Evolutionary conservation across 83 land plant genomes (phyloP).

Genomic region (Larix sibirica): DNA sequence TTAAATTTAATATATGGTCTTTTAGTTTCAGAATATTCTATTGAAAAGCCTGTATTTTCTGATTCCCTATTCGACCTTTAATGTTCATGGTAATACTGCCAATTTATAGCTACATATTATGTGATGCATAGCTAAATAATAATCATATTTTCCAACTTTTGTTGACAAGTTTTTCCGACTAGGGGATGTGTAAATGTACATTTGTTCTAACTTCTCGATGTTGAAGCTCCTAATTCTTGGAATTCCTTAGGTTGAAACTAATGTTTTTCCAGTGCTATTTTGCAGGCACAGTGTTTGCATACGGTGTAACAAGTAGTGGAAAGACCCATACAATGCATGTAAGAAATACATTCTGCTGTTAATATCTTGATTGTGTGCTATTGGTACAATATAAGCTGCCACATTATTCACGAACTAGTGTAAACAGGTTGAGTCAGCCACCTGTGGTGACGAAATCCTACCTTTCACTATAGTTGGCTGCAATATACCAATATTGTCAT

Average conservation of each 20-base stretch:
- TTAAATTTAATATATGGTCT: neutral
- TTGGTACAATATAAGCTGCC: neutral
- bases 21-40: no score
- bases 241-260: neutral
- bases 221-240: neutral
- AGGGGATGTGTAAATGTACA: neutral
- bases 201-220: neutral
- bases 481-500: slow-evolving; percentile 1
- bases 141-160: neutral
- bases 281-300: slow-evolving; percentile 86
- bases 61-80: neutral
- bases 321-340: slow-evolving; percentile 95
- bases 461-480: neutral
- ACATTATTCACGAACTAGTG: neutral
- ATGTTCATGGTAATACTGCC: neutral
- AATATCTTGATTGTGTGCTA: neutral
- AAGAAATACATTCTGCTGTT: slow-evolving; percentile 15
- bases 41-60: neutral
- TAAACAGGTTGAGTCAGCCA: neutral
- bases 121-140: neutral
- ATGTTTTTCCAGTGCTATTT: slow-evolving; percentile 11
- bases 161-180: neutral
- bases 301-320: slow-evolving; percentile 92
- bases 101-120: neutral
- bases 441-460: neutral